Evolutionary conservation across 2,329 filamentous ascomycete species (phyloP).

Genomic region (Fusarium brevicatenulatum): DNA sequence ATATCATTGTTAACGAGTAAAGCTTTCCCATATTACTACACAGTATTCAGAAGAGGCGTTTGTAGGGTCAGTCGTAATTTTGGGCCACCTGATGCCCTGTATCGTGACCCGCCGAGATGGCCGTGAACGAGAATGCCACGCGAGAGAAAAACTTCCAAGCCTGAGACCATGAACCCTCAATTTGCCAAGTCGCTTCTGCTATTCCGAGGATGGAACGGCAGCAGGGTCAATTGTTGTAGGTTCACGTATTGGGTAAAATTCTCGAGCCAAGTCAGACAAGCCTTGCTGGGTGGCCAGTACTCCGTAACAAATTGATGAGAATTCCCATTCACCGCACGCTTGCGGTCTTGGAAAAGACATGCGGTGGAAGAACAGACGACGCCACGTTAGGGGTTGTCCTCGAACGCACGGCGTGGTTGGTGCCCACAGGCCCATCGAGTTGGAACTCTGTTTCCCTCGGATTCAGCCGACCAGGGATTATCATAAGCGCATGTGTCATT

Average conservation of each 20-base stretch:
- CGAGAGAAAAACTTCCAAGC: conserved; percentile 1
- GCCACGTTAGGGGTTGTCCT: conserved; percentile 26
- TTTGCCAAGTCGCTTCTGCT: not conserved
- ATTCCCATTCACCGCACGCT: conserved; percentile 6
- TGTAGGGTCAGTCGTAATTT: not conserved
- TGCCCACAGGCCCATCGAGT: conserved; percentile 28
- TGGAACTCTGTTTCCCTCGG: conserved; percentile 18
- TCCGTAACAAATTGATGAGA: conserved; percentile 10
- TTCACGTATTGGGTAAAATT: conserved; percentile 8
- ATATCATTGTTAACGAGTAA: not conserved
- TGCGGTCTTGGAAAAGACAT: conserved; percentile 14
- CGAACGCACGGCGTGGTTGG: conserved; percentile 11
- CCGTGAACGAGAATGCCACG: not conserved
- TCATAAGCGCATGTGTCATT: not conserved
- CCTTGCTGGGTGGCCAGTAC: conserved; percentile 12
- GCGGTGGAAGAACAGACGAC: conserved; percentile 26
- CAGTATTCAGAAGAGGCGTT: not conserved
- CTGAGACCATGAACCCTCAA: not conserved
- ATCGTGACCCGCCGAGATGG: not conserved
- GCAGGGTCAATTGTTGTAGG: not conserved
- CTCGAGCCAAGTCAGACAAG: conserved; percentile 18
- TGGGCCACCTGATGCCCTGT: not conserved
- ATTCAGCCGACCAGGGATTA: conserved; percentile 42
- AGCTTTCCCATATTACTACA: not conserved
- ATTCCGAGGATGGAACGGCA: not conserved